Evolutionary conservation across 345 rosid species (phyloP).

Genomic region (Brassica incana): DNA sequence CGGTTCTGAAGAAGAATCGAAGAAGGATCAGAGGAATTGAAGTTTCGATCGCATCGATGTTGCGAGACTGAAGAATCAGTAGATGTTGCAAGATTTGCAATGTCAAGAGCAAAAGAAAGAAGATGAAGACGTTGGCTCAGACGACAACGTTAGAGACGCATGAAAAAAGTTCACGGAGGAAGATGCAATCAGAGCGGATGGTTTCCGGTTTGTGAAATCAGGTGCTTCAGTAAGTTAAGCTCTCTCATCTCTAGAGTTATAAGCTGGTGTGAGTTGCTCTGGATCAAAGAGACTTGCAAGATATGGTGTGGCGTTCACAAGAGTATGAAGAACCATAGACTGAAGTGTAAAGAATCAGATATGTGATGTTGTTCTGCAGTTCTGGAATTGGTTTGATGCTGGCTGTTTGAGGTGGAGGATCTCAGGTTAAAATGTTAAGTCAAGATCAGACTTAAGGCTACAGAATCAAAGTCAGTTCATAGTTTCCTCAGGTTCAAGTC

Average conservation of each 20-base stretch:
- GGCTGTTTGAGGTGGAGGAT: background rate
- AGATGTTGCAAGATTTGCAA: background rate
- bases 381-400: background rate
- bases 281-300: background rate
- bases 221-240: background rate
- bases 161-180: background rate
- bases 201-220: background rate
- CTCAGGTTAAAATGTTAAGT: no score
- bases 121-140: background rate
- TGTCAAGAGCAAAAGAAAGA: background rate
- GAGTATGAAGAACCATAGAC: background rate
- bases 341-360: background rate
- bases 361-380: background rate
- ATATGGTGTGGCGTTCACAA: background rate
- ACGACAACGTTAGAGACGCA: background rate
- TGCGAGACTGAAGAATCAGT: background rate
- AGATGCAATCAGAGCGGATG: background rate
- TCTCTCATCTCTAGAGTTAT: background rate
- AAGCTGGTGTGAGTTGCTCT: background rate
- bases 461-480: no score
- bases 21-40: background rate
- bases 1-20: background rate
- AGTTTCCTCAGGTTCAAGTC: no score
- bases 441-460: no score
- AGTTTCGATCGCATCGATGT: background rate